These are phyloP conservation scores for Phytomonas sp. DNA, from an alignment of 208 protist species.

Conservation along the genomic window DNA sequence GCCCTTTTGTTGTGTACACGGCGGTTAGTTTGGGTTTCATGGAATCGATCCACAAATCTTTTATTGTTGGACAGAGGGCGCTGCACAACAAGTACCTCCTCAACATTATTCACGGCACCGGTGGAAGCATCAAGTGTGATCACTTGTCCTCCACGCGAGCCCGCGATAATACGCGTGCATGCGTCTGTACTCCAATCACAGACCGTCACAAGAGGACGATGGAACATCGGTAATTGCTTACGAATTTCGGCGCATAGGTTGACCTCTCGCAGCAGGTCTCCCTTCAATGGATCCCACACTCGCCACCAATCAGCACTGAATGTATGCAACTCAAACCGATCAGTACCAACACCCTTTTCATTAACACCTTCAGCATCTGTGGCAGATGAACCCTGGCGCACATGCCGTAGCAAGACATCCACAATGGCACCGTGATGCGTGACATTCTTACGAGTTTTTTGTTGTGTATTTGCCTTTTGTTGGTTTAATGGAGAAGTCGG, in stretches of 20 bases:
- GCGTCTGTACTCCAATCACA: constrained; percentile 52
- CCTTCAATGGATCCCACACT: constrained; percentile 47
- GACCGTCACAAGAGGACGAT: constrained; percentile 28
- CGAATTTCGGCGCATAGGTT: constrained; percentile 34
- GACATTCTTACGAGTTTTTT: not conserved
- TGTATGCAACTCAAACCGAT: constrained; percentile 40
- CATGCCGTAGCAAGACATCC: not conserved
- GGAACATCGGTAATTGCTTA: constrained; percentile 33
- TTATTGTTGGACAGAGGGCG: not conserved
- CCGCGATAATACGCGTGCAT: constrained; percentile 48
- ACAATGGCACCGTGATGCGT: not conserved
- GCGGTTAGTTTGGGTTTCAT: not conserved
- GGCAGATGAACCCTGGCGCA: not conserved
- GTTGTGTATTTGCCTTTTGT: constrained; percentile 10
- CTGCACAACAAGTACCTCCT: constrained; percentile 23
- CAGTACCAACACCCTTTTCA: constrained; percentile 24
- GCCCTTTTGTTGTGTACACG: not conserved
- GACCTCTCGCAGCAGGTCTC: constrained; percentile 24
- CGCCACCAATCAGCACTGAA: constrained; percentile 60
- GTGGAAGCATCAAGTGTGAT: constrained; percentile 54
- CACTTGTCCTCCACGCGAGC: constrained; percentile 46
- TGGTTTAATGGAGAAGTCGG: not conserved
- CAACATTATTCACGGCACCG: constrained; percentile 33
- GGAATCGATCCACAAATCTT: not conserved
- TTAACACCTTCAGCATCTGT: constrained; percentile 16